phyloP scores from a whole-genome alignment of 208 protist species.

The Angomonas deanei region DNA sequence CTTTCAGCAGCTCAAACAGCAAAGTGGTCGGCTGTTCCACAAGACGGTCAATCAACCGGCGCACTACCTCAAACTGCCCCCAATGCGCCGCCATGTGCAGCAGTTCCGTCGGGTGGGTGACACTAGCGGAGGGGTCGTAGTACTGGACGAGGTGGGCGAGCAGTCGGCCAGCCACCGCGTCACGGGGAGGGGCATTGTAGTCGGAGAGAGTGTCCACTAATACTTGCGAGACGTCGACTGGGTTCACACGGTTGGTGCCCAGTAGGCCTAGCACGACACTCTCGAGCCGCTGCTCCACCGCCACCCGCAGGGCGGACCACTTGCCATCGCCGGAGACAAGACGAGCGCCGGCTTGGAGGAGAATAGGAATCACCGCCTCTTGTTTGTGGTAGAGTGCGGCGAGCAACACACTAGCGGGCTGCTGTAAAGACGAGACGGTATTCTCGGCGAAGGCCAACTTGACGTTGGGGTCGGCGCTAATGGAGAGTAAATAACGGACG shows the following conservation, averaged over 20 bases:
- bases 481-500: constrained; percentile 28
- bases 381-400: constrained; percentile 36
- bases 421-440: no score
- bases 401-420: constrained; percentile 15
- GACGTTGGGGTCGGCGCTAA: constrained; percentile 40
- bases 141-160: constrained; percentile 23
- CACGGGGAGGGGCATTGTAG: background rate
- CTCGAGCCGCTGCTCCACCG: constrained; percentile 30
- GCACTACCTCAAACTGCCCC: constrained; percentile 36
- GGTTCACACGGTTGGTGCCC: constrained; percentile 10
- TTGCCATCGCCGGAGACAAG: constrained; percentile 18
- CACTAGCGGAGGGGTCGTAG: constrained; percentile 26
- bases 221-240: constrained; percentile 21
- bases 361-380: constrained; percentile 26
- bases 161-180: constrained; percentile 11
- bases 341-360: constrained; percentile 33
- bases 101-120: constrained; percentile 52
- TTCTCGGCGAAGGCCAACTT: background rate
- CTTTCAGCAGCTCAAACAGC: constrained; percentile 31
- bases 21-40: constrained; percentile 24
- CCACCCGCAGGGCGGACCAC: constrained; percentile 45
- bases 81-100: constrained; percentile 55
- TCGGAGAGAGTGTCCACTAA: background rate
- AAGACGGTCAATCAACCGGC: constrained; percentile 28
- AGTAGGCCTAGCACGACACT: constrained; percentile 43